Conservation (phyloP, 1,284 basidiomycete genomes). For the Pholiota adiposa region DNA sequence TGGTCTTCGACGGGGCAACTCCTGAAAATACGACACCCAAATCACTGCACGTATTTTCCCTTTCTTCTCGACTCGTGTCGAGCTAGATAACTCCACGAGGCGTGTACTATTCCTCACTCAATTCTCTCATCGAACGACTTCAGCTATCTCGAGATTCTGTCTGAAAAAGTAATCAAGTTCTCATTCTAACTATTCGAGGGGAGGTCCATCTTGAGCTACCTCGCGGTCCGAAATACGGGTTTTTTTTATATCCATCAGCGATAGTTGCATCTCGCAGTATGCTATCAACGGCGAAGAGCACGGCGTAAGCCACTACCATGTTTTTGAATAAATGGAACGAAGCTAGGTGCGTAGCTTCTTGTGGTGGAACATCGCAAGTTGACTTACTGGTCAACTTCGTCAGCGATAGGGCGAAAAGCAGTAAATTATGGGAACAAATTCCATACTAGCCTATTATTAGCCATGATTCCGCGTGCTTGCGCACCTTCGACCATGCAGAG, state of each 20-base stretch:
- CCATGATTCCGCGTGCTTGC: background rate
- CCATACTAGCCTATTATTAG: background rate
- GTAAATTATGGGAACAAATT: background rate
- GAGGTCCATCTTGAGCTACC: background rate
- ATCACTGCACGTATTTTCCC: too few species aligned
- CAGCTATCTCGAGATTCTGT: background rate
- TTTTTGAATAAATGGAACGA: background rate
- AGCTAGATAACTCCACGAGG: background rate
- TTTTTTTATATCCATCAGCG: background rate
- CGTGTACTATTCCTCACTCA: background rate
- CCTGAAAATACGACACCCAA: too few species aligned
- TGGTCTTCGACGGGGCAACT: too few species aligned
- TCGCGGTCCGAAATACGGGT: background rate
- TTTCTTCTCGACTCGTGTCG: too few species aligned
- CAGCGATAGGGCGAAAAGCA: background rate
- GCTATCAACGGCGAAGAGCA: background rate
- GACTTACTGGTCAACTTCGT: background rate
- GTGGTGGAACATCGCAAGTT: background rate
- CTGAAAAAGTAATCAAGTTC: background rate
- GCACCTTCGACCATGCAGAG: conserved; percentile 2
- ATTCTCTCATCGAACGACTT: background rate
- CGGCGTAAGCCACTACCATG: background rate
- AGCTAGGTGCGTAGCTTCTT: background rate
- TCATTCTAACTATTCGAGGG: background rate
- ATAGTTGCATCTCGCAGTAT: background rate